Conservation (phyloP, 257 asterid species). For the Osmanthus fragrans region DNA sequence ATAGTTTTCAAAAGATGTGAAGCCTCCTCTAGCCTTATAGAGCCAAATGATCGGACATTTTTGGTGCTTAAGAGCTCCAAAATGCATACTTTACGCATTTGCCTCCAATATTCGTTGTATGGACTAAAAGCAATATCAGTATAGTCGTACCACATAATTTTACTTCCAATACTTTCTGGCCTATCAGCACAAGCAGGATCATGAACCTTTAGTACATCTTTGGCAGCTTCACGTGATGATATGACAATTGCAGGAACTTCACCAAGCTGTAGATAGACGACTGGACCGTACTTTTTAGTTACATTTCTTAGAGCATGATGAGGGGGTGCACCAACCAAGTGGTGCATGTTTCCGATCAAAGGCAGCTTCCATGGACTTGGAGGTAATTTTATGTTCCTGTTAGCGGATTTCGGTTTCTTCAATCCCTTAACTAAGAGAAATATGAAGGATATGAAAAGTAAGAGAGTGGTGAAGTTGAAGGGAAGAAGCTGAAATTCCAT, state of each 20-base stretch:
- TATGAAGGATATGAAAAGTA: background rate
- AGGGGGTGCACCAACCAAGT: background rate
- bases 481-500: background rate
- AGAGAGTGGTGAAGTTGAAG: background rate
- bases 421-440: background rate
- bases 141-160: background rate
- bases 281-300: background rate
- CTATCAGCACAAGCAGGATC: background rate
- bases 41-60: background rate
- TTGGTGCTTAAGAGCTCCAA: background rate
- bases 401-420: background rate
- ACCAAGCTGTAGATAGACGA: background rate
- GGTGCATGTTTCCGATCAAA: background rate
- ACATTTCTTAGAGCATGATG: background rate
- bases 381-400: background rate
- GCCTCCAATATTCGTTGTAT: background rate
- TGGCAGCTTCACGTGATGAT: background rate
- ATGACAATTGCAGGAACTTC: background rate
- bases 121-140: background rate
- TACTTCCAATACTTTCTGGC: background rate
- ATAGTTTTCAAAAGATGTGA: background rate
- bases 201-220: background rate
- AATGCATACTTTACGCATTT: background rate
- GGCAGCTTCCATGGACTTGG: slow-evolving; percentile 2
- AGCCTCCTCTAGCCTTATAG: background rate